Evolutionary conservation across 2,329 filamentous ascomycete genomes (phyloP), one percentile per base, ranked within the genome.

Genomic region (Drechslerella dactyloides): DNA sequence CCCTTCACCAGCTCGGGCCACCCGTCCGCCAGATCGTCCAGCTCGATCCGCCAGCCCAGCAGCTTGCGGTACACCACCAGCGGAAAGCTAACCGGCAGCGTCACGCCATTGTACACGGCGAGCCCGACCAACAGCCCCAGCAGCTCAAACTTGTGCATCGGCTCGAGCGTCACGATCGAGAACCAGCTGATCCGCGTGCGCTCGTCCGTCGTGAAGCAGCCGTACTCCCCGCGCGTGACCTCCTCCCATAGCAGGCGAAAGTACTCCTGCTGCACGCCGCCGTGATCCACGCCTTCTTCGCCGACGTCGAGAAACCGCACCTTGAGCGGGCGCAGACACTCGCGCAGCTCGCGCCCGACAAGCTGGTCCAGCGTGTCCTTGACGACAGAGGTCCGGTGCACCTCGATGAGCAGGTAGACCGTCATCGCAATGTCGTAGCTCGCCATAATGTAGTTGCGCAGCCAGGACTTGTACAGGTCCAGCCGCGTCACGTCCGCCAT

Each of bases 211-310:
- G 87, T 89, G 78, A 97, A 97, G 60, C 90, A 86, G 0, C 89
- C 92, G 76, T 90, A 91, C 48, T 87, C 84, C 2, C 91, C 89
- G 75, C 91, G 84, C 51, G 97, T 84, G 2, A 90, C 90, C 77
- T 96, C 89, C 0, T 86, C 86, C 75, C 97, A 87, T 17, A 90
- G 87, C 27, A 97, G 81, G 15, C 91, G 87, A 81, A 99, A 97
- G 78, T 96, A 97, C 74, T 99, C 94, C 78, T 96, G 93, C 76
- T 97, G 93, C 0, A 99, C 93, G 74, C 94, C 94, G 48, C 94
- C 94, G 54, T 93, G 91, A 79, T 99, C 94, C 35, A 96, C 86
- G 0, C 94, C 94, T 78, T 96, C 88, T 79, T 97, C 94, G 59
- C 84, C 83, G 35, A 91, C 88, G 77, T 91, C 89, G 2, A 92